These are phyloP conservation scores for Macrocybe gigantea DNA, from an alignment of 768 basidiomycete species.

Conservation along the genomic window DNA sequence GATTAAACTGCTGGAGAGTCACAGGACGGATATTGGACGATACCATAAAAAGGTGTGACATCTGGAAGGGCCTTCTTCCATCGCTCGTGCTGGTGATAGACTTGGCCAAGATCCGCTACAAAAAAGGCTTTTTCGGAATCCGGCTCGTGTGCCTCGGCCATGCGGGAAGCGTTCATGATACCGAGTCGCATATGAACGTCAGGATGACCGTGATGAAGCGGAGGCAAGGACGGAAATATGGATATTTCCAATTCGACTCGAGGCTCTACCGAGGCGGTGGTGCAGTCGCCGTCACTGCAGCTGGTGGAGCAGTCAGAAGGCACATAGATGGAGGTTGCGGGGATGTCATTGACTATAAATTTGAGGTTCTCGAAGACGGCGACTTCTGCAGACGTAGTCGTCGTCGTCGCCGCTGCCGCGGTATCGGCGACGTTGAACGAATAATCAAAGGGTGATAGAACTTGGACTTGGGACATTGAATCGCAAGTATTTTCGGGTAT, in stretches of 20 bases:
- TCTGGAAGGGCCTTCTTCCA: conserved; percentile 77
- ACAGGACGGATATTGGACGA: conserved; percentile 19
- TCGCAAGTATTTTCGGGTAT: conserved; percentile 15
- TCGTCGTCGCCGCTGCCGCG: not conserved
- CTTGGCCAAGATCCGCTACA: conserved; percentile 86
- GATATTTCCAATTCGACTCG: conserved; percentile 29
- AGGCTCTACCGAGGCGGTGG: conserved; percentile 10
- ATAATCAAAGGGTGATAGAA: conserved; percentile 35
- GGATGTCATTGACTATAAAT: no score
- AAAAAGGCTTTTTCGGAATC: conserved; percentile 95
- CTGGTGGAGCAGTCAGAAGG: no score
- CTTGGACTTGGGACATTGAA: conserved; percentile 55
- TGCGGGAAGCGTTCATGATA: conserved; percentile 58
- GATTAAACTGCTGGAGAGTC: conserved; percentile 6
- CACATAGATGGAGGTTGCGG: no score
- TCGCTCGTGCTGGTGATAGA: conserved; percentile 78
- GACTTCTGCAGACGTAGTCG: no score
- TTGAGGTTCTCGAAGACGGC: no score
- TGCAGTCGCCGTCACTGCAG: no score
- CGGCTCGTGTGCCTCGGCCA: conserved; percentile 44
- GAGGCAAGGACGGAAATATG: conserved; percentile 60
- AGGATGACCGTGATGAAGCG: conserved; percentile 62
- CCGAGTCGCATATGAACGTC: conserved; percentile 72
- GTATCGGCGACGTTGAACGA: conserved; percentile 13
- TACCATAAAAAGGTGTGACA: conserved; percentile 93